Base-by-base conservation (phyloP, 495 filamentous ascomycete genomes). In the Pyrenula massariospora region DNA sequence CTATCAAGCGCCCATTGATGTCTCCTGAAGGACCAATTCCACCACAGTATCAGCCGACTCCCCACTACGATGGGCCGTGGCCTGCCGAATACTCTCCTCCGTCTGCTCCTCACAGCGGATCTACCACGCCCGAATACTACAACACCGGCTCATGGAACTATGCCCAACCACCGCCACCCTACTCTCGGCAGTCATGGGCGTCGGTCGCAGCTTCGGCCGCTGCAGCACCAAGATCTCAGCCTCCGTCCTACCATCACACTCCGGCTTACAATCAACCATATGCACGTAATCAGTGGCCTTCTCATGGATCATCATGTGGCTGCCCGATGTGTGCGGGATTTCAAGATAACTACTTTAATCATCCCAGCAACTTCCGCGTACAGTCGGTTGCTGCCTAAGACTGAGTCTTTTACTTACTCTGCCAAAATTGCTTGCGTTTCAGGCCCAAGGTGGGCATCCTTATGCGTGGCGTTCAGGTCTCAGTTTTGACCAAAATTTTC, bases 311-410 rank as follows among this genome's bases (percentile, higher is more conserved):
- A 24, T 87, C 84, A 20, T 93, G 87, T 65, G 77, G 73, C 57
- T 93, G 88, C 66, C 65, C 72, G 52, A 79, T 82, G 55, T 92
- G 88, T 68, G 69, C 73, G 10, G 84, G 80, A 58, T 79, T 84
- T 56, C 66, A 83, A 24, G 78, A 82, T 36, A 69, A 79, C 19
- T 88, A 90, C 64, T 82, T 89, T 63, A 79, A 79, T 64, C 71
- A 76, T 52, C 77, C 76, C 52, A 72, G 73, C 50, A 89, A 73
- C 57, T 68, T 83, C 60, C 68, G 83, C 20, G 65, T 78, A 62
- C 86, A 87, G 68, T 73, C 87, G 22, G 83, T 86, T 22, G 79
- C 78, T 59, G 83, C 80, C 22, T 86, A 72, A 49, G 19, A n/a
- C n/a, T n/a, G n/a, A n/a, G n/a, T n/a, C n/a, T n/a, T n/a, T n/a